These are phyloP conservation scores for Orbilia blumenaviensis DNA, from an alignment of 2,329 filamentous ascomycete genomes.

Conservation along the genomic window DNA sequence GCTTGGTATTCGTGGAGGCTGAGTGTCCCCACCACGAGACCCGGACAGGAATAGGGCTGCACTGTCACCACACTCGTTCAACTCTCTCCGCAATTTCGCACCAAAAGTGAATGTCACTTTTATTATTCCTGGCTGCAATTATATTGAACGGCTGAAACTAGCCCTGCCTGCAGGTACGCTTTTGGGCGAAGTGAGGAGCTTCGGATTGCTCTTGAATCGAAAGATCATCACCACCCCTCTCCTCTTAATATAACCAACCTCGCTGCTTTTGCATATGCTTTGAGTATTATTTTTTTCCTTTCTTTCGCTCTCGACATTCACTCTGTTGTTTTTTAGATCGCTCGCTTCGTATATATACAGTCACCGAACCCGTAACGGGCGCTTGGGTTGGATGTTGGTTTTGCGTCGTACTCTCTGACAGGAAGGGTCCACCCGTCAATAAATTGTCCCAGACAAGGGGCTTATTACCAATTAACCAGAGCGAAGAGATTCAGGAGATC, in stretches of 20 bases:
- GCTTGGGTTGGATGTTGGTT: constrained; percentile 12
- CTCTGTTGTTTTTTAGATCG: not conserved
- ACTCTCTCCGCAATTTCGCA: constrained; percentile 43
- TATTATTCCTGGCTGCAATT: constrained; percentile 28
- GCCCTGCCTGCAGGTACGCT: constrained; percentile 44
- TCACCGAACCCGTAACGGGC: constrained; percentile 22
- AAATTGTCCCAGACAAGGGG: constrained; percentile 34
- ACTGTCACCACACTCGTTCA: constrained; percentile 32
- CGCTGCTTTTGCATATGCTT: not conserved
- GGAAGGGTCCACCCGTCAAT: constrained; percentile 6
- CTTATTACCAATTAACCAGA: not conserved
- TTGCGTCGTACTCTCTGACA: constrained; percentile 9
- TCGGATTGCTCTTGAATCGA: not conserved
- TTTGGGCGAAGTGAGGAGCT: constrained; percentile 45
- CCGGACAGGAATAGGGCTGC: constrained; percentile 49
- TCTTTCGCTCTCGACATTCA: constrained; percentile 4
- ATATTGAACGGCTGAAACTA: constrained; percentile 50
- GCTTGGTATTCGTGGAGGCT: constrained; percentile 51
- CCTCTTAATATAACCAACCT: constrained; percentile 24
- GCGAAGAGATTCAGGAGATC: constrained; percentile 44
- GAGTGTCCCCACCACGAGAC: constrained; percentile 32
- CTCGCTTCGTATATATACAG: constrained; percentile 14
- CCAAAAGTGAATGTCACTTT: constrained; percentile 46
- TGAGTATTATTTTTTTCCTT: too few relatives aligned
- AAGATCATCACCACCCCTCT: constrained; percentile 36